phyloP scores from a whole-genome alignment of 2,329 filamentous ascomycete genomes.

The Calonectria hongkongensis region DNA sequence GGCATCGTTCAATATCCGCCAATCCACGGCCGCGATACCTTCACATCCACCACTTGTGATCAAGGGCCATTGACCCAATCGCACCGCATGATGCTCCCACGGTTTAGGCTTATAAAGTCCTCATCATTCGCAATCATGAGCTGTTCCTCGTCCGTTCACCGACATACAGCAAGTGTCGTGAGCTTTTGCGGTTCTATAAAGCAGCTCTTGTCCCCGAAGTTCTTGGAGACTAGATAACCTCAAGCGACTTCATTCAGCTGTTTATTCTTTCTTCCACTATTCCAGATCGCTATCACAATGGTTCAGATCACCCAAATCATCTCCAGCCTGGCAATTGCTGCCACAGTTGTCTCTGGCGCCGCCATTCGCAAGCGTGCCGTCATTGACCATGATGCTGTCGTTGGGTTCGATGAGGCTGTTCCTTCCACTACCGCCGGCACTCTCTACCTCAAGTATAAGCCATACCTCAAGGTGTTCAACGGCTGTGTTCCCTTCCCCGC shows the following conservation, averaged over 20 bases:
- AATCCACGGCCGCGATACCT: constrained; percentile 48
- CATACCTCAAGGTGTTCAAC: constrained; percentile 67
- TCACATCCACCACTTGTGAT: constrained; percentile 41
- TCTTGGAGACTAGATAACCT: neutral
- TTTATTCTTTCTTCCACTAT: neutral
- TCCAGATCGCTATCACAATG: constrained; percentile 39
- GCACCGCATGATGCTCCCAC: constrained; percentile 35
- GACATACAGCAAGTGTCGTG: constrained; percentile 15
- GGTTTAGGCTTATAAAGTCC: constrained; percentile 36
- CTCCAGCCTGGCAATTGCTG: constrained; percentile 45
- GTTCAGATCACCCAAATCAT: constrained; percentile 47
- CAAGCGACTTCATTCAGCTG: neutral
- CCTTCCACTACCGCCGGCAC: constrained; percentile 54
- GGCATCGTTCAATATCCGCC: constrained; percentile 46
- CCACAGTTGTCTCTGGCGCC: constrained; percentile 48
- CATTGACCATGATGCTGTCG: constrained; percentile 57
- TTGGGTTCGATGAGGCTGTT: constrained; percentile 58
- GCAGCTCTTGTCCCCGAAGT: neutral
- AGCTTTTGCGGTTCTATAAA: constrained; percentile 26
- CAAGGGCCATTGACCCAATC: constrained; percentile 41
- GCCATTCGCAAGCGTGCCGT: constrained; percentile 54
- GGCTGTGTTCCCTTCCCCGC: constrained; percentile 79
- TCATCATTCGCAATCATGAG: constrained; percentile 15
- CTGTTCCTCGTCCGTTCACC: constrained; percentile 33
- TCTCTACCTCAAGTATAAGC: constrained; percentile 60